phyloP scores from a whole-genome alignment of 169 alveolate genomes.

The Eimeria mitis region DNA sequence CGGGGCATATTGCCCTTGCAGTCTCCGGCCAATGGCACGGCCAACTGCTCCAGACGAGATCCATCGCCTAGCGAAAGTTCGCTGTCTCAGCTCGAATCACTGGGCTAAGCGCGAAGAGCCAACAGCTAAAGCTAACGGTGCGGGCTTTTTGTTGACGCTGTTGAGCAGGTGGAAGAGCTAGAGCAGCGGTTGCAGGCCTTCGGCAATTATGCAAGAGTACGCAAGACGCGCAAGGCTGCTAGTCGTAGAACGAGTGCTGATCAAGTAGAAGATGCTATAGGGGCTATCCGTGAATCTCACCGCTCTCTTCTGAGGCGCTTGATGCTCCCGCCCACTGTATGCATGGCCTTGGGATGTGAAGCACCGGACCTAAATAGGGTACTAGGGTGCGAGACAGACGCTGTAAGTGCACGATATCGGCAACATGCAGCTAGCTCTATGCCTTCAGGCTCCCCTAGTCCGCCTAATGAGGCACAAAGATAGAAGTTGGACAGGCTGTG shows the following conservation, averaged over 20 bases:
- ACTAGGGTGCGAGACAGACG: constrained; percentile 9
- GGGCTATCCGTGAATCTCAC: constrained; percentile 25
- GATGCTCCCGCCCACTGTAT: constrained; percentile 62
- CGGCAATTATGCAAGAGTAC: background rate
- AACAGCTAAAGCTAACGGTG: background rate
- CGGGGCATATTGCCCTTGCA: background rate
- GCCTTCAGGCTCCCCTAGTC: background rate
- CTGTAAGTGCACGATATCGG: constrained; percentile 5
- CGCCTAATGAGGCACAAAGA: background rate
- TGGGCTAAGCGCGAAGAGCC: background rate
- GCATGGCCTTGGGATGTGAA: constrained; percentile 72
- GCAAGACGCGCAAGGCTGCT: background rate
- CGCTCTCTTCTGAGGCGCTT: constrained; percentile 41
- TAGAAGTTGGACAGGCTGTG: background rate
- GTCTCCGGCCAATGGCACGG: background rate
- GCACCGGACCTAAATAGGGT: constrained; percentile 53
- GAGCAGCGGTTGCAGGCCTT: constrained; percentile 56
- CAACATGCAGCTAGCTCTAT: background rate
- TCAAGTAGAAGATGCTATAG: background rate
- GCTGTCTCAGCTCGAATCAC: background rate
- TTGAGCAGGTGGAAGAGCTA: constrained; percentile 47
- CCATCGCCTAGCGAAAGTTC: background rate
- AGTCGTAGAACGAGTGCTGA: background rate
- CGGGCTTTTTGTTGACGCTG: background rate
- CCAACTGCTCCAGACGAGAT: background rate